phyloP scores from a whole-genome alignment of 2,329 filamentous ascomycete species.

The Rugonectria rugulosa region DNA sequence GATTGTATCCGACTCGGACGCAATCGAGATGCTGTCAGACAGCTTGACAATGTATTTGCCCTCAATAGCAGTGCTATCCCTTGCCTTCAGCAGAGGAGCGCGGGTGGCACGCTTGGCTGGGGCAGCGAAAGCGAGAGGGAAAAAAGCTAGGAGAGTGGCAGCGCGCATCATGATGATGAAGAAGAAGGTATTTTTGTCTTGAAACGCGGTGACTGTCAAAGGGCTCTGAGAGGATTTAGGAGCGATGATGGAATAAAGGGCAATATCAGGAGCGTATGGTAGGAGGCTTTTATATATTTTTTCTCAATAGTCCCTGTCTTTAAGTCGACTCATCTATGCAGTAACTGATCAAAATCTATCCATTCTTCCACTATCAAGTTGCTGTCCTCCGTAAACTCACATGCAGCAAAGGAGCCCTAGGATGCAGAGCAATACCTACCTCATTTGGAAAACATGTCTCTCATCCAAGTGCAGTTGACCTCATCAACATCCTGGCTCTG shows the following conservation, averaged over 20 bases:
- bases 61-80: slow-evolving; percentile 41
- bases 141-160: slow-evolving; percentile 43
- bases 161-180: slow-evolving; percentile 40
- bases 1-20: slow-evolving; percentile 38
- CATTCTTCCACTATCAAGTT: no score
- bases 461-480: background rate
- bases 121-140: slow-evolving; percentile 43
- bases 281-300: background rate
- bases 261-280: background rate
- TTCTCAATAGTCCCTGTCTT: background rate
- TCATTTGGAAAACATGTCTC: background rate
- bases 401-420: no score
- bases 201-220: background rate
- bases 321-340: background rate
- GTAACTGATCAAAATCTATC: no score
- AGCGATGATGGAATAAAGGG: background rate
- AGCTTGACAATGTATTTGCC: slow-evolving; percentile 51
- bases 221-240: background rate
- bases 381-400: no score
- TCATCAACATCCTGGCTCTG: background rate
- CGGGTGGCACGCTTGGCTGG: slow-evolving; percentile 43
- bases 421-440: background rate
- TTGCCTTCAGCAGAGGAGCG: slow-evolving; percentile 45
- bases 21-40: slow-evolving; percentile 33
- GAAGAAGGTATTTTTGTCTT: background rate